A percentile compares a stretch with the other conserved stretches of the same genome.
These are phyloP conservation scores for Tetracladium marchalianum DNA, from an alignment of 495 filamentous ascomycete genomes.

Conservation along the genomic window DNA sequence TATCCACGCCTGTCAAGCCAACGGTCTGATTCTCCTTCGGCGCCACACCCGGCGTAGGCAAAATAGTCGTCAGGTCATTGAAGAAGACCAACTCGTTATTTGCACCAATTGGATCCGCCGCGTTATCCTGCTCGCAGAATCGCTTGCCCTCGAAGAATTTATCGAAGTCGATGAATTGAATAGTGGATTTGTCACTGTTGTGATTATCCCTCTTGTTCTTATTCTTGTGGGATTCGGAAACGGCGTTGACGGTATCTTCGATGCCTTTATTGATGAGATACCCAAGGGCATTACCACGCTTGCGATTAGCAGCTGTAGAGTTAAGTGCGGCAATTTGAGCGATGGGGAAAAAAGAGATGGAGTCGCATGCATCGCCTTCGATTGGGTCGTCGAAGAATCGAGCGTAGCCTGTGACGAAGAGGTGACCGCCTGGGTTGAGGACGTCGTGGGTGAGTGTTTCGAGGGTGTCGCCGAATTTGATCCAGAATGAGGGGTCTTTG, in stretches of 20 bases:
- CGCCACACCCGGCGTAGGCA: not conserved
- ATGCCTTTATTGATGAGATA: not conserved
- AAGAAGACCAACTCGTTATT: conserved; percentile 1
- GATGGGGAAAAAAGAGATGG: not conserved
- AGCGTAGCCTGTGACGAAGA: no score
- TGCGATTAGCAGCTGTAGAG: not conserved
- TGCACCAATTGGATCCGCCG: not conserved
- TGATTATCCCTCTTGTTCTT: not conserved
- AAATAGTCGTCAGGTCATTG: not conserved
- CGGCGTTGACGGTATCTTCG: not conserved
- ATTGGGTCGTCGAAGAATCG: no score
- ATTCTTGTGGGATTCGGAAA: not conserved
- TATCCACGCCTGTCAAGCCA: not conserved
- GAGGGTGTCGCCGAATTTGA: no score
- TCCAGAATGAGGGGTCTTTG: not conserved
- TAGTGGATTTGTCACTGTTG: not conserved
- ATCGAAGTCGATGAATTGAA: conserved; percentile 1
- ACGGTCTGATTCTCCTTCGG: not conserved
- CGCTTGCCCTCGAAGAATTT: not conserved
- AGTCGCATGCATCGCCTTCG: no score
- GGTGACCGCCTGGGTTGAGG: no score
- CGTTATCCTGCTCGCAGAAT: conserved; percentile 1
- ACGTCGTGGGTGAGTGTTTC: no score
- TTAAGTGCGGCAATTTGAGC: not conserved
- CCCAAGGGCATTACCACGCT: not conserved